A percentile compares a stretch with the other conserved stretches of the same genome.
These are phyloP conservation scores for Calonectria ilicicola DNA, from an alignment of 2,329 filamentous ascomycete species.

Conservation along the genomic window DNA sequence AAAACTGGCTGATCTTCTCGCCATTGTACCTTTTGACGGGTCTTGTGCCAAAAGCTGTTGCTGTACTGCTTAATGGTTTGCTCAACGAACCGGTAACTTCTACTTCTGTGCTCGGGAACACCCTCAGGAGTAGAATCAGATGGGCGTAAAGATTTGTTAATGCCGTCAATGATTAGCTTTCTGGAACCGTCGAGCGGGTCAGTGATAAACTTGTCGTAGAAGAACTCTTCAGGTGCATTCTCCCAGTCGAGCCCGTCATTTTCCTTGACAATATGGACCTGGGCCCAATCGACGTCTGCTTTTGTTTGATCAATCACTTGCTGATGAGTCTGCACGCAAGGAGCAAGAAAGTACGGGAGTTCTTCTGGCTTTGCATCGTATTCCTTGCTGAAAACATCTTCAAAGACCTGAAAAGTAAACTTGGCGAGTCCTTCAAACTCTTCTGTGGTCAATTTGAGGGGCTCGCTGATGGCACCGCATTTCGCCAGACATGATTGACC, in stretches of 20 bases:
- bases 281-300: constrained; percentile 70
- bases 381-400: constrained; percentile 89
- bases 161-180: constrained; percentile 67
- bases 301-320: background rate
- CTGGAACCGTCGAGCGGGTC: constrained; percentile 74
- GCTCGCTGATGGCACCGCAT: constrained; percentile 56
- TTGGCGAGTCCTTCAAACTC: constrained; percentile 68
- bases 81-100: constrained; percentile 53
- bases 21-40: constrained; percentile 64
- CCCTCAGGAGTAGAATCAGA: constrained; percentile 73
- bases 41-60: constrained; percentile 77
- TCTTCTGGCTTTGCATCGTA: constrained; percentile 74
- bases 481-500: constrained; percentile 70
- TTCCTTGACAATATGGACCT: constrained; percentile 57
- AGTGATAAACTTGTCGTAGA: constrained; percentile 63
- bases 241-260: constrained; percentile 53
- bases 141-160: constrained; percentile 70
- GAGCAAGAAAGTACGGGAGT: constrained; percentile 88
- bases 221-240: constrained; percentile 61
- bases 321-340: constrained; percentile 52
- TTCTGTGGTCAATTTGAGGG: constrained; percentile 57
- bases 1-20: constrained; percentile 83
- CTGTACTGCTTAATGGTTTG: constrained; percentile 86
- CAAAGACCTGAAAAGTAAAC: constrained; percentile 83
- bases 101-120: constrained; percentile 61